Evolutionary conservation across 1,284 basidiomycete genomes (phyloP), one percentile per base, ranked within the genome.

Genomic region (Malassezia dermatis): DNA sequence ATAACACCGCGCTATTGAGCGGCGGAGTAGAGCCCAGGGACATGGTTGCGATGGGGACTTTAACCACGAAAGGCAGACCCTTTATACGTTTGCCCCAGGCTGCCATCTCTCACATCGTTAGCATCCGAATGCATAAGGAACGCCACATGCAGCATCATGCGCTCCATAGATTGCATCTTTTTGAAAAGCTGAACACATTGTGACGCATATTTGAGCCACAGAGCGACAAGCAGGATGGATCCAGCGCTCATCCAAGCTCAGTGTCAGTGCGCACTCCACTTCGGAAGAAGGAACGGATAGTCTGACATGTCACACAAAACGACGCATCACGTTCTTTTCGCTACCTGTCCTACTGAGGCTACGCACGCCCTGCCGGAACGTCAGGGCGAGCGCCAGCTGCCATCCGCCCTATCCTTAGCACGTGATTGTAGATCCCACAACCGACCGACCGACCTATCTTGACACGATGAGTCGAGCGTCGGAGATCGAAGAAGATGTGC

Each of bases 401-500:
- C 37, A 10, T 39, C 19, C 35, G 15, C 35, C 37, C 2, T 21
- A 2, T 39, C 37, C n/a, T 2, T 39, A 39, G 37, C 37, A 39
- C 37, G 37, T 39, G 37, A 39, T 39, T 19, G 37, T 35, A 35
- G 32, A 17, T 35, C 32, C 4, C 17, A 15, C 32, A 15, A 3
- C 12, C 15, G 1, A 21, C 37, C 10, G 4, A 19, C 37, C 32
- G n/a, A n/a, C n/a, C 8, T 34, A 8, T 31, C 30, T 31, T 31
- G 32, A 31, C 27, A 46, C 27, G 19, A 46, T 48, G 31, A 24
- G 11, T 4, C 46, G 24, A 1, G 21, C 26, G 43, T 42, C 31
- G 8, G 39, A 40, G 24, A 41, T 31, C 23, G 48, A 50, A n/a
- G 53, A 48, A 8, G 52, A 54, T 48, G 53, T 55, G 40, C 19